Percentiles rank a stretch among this genome's conserved stretches.
Evolutionary conservation across 1,139 yeast genomes (phyloP).

Genomic region (Blastobotrys apis): DNA sequence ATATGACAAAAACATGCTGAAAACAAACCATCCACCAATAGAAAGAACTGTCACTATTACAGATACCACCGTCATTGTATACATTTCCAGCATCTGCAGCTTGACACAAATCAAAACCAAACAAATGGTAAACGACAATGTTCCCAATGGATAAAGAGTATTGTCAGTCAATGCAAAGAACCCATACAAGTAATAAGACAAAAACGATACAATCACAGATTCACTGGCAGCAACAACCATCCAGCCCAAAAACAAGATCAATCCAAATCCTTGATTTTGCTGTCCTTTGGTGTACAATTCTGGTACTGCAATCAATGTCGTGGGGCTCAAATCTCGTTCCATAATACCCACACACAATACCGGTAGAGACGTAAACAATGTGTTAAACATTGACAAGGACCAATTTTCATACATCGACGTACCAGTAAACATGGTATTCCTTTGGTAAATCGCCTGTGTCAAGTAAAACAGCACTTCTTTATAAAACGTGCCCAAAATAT

Average conservation of each 20-base stretch:
- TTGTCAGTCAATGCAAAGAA: constrained; percentile 59
- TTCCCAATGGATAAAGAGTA: constrained; percentile 77
- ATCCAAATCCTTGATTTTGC: constrained; percentile 67
- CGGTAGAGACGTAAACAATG: constrained; percentile 88
- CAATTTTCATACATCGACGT: constrained; percentile 90
- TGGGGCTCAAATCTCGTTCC: constrained; percentile 83
- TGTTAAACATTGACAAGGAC: constrained; percentile 96
- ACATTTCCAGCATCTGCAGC: constrained; percentile 80
- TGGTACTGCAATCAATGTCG: constrained; percentile 87
- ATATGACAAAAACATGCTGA: constrained; percentile 75
- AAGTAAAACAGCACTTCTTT: constrained; percentile 86
- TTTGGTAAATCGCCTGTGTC: constrained; percentile 82
- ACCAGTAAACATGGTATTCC: constrained; percentile 86
- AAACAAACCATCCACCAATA: constrained; percentile 78
- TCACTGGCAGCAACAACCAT: constrained; percentile 71
- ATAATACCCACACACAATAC: constrained; percentile 93
- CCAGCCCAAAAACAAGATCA: constrained; percentile 71
- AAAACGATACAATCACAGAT: constrained; percentile 66
- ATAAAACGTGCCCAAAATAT: constrained; percentile 90
- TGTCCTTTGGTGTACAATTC: constrained; percentile 82
- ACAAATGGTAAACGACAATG: constrained; percentile 65
- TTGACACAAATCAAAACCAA: constrained; percentile 71
- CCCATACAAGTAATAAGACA: constrained; percentile 67
- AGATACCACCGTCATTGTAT: constrained; percentile 69
- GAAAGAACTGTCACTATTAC: constrained; percentile 68